Conservation (phyloP, 2,329 filamentous ascomycete genomes). For the Atkinsonella hypoxylon region DNA sequence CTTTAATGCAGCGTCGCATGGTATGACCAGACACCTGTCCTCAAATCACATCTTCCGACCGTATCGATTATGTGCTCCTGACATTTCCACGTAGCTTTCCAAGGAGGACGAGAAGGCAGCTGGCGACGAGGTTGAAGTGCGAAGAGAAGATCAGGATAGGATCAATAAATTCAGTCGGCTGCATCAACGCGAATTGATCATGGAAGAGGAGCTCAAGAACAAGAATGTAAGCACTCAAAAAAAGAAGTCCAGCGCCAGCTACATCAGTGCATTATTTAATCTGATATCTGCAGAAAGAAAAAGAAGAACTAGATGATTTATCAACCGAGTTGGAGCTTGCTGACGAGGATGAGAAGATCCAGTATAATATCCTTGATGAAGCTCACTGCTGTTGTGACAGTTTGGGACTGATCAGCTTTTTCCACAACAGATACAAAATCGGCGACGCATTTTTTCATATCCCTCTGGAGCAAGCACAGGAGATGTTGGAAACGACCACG, state of each 20-base stretch:
- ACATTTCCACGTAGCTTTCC: slow-evolving; percentile 52
- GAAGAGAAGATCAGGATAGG: slow-evolving; percentile 94
- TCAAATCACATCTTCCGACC: background rate
- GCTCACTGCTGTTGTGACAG: background rate
- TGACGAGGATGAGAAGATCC: slow-evolving; percentile 87
- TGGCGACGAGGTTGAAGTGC: slow-evolving; percentile 80
- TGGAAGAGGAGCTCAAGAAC: slow-evolving; percentile 69
- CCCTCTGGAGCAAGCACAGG: slow-evolving; percentile 72
- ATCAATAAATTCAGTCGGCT: slow-evolving; percentile 96
- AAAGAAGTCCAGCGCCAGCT: background rate
- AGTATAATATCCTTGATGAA: slow-evolving; percentile 44
- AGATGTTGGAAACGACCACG: slow-evolving; percentile 63
- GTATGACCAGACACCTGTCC: slow-evolving; percentile 22
- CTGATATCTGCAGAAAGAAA: slow-evolving; percentile 64
- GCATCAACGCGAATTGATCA: slow-evolving; percentile 68
- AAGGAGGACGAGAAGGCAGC: slow-evolving; percentile 76
- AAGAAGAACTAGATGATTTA: slow-evolving; percentile 93
- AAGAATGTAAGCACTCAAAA: slow-evolving; percentile 54
- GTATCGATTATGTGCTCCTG: slow-evolving; percentile 2
- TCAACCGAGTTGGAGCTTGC: slow-evolving; percentile 84
- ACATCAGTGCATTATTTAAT: background rate
- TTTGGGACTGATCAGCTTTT: background rate
- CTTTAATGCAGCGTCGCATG: slow-evolving; percentile 49
- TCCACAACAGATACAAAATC: slow-evolving; percentile 68
- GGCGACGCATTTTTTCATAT: slow-evolving; percentile 91